Percentiles rank a stretch among this genome's conserved stretches.
Conservation (phyloP, 768 basidiomycete genomes). For the Rhodotorula babjevae region DNA sequence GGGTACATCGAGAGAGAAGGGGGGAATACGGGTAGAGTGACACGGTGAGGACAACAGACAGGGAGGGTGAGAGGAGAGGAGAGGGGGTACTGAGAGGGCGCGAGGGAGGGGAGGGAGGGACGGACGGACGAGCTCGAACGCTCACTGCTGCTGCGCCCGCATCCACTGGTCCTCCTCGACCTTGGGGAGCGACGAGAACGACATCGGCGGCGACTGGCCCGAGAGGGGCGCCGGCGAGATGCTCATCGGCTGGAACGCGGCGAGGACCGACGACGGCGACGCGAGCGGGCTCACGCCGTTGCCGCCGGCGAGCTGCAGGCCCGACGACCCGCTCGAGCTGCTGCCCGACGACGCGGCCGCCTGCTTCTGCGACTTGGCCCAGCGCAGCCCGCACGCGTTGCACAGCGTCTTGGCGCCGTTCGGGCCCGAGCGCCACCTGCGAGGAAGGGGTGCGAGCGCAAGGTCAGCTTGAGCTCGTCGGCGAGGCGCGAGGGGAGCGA, state of each 20-base stretch:
- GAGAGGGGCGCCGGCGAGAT: not conserved
- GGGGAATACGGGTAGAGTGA: not conserved
- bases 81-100: not conserved
- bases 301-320: not conserved
- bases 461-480: not conserved
- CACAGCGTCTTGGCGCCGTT: constrained; percentile 90
- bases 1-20: too few species aligned
- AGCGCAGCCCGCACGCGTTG: constrained; percentile 89
- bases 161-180: not conserved
- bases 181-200: not conserved
- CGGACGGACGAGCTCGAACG: too few species aligned
- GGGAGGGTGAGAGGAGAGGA: too few species aligned
- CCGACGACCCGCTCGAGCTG: not conserved
- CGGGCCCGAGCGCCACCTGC: constrained; percentile 84
- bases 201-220: constrained; percentile 2
- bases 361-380: constrained; percentile 63
- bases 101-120: not conserved
- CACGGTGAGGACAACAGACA: not conserved
- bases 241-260: constrained; percentile 7
- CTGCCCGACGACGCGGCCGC: not conserved
- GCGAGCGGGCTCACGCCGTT: not conserved
- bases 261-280: constrained; percentile 1
- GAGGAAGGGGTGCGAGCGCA: not conserved
- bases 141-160: not conserved
- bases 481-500: not conserved